These are phyloP conservation scores for Suhomyces kilbournensis DNA, from an alignment of 805 yeast species.

Conservation along the genomic window DNA sequence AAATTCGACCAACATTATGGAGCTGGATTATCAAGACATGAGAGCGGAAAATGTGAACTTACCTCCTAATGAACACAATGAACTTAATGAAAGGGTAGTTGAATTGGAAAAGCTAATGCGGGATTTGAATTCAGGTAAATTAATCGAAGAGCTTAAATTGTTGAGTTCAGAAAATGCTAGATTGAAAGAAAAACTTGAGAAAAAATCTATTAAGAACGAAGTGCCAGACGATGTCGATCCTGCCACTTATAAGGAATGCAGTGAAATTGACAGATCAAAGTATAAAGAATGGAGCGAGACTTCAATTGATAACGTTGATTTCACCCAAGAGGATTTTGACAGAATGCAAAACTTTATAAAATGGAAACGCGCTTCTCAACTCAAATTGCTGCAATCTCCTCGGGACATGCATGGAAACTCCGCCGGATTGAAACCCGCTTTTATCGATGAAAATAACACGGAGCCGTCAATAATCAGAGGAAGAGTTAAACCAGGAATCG, in stretches of 20 bases:
- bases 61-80: background rate
- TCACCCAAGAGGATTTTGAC: slow-evolving; percentile 15
- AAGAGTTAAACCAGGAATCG: slow-evolving; percentile 32
- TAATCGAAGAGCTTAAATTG: slow-evolving; percentile 11
- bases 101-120: slow-evolving; percentile 15
- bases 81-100: slow-evolving; percentile 6
- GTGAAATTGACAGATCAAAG: background rate
- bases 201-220: background rate
- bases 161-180: slow-evolving; percentile 15
- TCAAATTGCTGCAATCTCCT: slow-evolving; percentile 20
- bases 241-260: background rate
- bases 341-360: slow-evolving; percentile 23
- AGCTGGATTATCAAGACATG: background rate
- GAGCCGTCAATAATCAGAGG: slow-evolving; percentile 21
- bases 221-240: background rate
- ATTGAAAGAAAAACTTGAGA: slow-evolving; percentile 9
- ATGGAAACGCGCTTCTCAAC: slow-evolving; percentile 40
- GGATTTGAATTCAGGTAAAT: slow-evolving; percentile 8
- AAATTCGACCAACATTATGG: slow-evolving; percentile 7
- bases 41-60: background rate
- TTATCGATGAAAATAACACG: slow-evolving; percentile 7
- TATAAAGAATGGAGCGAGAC: slow-evolving; percentile 9
- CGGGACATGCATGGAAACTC: background rate
- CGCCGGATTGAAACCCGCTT: slow-evolving; percentile 4
- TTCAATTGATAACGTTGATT: slow-evolving; percentile 20